Conservation (phyloP, 1,139 yeast species). For the Meyerozyma smithsonii region DNA sequence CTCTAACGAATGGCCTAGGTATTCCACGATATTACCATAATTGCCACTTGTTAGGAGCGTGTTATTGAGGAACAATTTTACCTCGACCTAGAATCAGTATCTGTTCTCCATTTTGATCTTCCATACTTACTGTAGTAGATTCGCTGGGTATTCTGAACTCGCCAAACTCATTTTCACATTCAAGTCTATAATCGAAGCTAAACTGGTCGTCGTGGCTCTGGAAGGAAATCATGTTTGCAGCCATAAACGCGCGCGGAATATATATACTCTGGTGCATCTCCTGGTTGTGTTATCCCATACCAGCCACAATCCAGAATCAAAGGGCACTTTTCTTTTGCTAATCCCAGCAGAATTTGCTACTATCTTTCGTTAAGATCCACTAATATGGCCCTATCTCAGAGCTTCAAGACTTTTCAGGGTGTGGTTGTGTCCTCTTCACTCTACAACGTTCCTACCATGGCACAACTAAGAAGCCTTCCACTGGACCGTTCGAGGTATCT, state of each 20-base stretch:
- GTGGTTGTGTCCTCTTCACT: background rate
- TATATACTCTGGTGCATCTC: too few species aligned
- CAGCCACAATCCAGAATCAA: too few species aligned
- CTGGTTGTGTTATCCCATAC: too few species aligned
- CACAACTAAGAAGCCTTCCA: conserved; percentile 10
- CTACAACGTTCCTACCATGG: conserved; percentile 6
- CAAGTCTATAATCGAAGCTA: conserved; percentile 6
- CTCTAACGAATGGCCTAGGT: conserved; percentile 8
- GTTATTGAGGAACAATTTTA: conserved; percentile 15
- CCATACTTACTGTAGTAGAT: background rate
- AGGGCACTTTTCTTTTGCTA: too few species aligned
- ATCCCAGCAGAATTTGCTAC: background rate
- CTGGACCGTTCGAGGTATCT: conserved; percentile 12
- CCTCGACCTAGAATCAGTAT: conserved; percentile 8
- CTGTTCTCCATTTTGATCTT: background rate
- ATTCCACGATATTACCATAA: conserved; percentile 13
- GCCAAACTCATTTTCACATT: background rate
- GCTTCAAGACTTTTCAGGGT: background rate
- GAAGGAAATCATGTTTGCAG: background rate
- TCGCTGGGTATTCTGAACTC: background rate
- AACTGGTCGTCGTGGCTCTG: conserved; percentile 9
- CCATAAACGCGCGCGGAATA: background rate
- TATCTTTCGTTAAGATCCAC: background rate
- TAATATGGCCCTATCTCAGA: background rate
- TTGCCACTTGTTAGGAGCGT: conserved; percentile 7